These are phyloP conservation scores for Choanephora cucurbitarum DNA, from an alignment of 371 early-diverging fungal species.

Conservation along the genomic window DNA sequence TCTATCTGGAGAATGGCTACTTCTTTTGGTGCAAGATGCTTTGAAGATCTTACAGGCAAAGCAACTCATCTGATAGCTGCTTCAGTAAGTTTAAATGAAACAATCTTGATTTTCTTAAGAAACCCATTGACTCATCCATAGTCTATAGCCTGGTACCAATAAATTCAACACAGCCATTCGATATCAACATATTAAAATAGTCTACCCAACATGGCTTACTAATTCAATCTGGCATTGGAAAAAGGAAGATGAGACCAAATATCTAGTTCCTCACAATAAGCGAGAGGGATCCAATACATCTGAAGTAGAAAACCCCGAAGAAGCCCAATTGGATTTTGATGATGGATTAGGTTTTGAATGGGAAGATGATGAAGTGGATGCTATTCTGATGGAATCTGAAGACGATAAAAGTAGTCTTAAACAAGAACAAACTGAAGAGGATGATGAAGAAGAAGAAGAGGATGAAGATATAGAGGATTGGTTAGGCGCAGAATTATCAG, in stretches of 20 bases:
- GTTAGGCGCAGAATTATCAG: not conserved
- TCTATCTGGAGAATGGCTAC: conserved; percentile 73
- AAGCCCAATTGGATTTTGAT: conserved; percentile 37
- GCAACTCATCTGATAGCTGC: conserved; percentile 81
- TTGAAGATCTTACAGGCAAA: conserved; percentile 46
- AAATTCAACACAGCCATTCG: conserved; percentile 60
- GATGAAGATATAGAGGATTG: not conserved
- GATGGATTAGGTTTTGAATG: conserved; percentile 54
- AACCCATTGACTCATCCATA: not conserved
- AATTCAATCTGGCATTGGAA: conserved; percentile 60
- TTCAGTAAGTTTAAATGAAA: conserved; percentile 51
- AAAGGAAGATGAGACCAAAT: conserved; percentile 53
- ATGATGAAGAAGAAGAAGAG: conserved; percentile 3
- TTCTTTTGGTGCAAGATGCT: conserved; percentile 72
- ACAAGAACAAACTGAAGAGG: too few relatives aligned
- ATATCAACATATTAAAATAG: conserved; percentile 47
- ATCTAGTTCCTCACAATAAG: conserved; percentile 29
- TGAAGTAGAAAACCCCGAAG: conserved; percentile 46
- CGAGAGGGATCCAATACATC: conserved; percentile 11
- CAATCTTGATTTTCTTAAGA: not conserved
- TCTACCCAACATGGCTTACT: conserved; percentile 64
- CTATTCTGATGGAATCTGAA: conserved; percentile 25
- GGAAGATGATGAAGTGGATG: conserved; percentile 59
- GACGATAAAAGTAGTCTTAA: too few relatives aligned
- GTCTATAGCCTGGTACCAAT: conserved; percentile 52